phyloP scores from a whole-genome alignment of 306 rosid species.

The Begonia peltatifolia region DNA sequence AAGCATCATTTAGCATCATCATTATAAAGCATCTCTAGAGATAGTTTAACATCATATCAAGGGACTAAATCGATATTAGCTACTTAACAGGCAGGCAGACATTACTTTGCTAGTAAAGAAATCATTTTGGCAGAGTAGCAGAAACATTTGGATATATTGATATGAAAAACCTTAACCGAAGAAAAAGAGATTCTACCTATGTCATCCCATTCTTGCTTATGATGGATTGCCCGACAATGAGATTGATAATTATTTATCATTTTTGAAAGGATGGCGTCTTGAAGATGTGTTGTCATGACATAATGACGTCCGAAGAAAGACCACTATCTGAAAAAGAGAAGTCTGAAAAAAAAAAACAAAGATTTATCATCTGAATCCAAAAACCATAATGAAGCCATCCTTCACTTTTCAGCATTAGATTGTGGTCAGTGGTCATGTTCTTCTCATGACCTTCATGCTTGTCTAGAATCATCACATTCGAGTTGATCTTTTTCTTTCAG shows the following conservation, averaged over 20 bases:
- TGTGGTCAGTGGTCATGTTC: neutral
- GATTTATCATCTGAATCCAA: slow-evolving; percentile 1
- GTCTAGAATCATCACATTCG: neutral
- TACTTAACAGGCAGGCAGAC: too few relatives aligned
- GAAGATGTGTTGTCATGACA: slow-evolving; percentile 62
- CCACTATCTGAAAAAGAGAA: slow-evolving; percentile 9
- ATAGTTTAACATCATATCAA: too few relatives aligned
- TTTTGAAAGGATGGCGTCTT: slow-evolving; percentile 54
- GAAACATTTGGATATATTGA: slow-evolving; percentile 3
- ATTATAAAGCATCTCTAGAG: too few relatives aligned
- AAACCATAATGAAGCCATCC: slow-evolving; percentile 1
- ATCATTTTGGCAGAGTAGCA: neutral
- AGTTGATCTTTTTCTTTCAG: neutral
- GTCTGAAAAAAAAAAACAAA: neutral
- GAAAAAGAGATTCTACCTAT: slow-evolving; percentile 41
- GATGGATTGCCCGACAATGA: slow-evolving; percentile 44
- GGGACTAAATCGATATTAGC: too few relatives aligned
- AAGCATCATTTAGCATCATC: too few relatives aligned
- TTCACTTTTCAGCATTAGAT: slow-evolving; percentile 21
- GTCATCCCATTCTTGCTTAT: slow-evolving; percentile 65
- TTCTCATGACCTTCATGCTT: neutral
- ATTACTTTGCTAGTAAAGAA: too few relatives aligned
- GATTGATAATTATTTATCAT: slow-evolving; percentile 63
- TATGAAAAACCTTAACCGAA: too few relatives aligned
- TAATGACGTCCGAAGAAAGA: slow-evolving; percentile 42